Percentiles rank a stretch among this genome's conserved stretches.
Conservation (phyloP, 2,329 filamentous ascomycete genomes). For the Calcarisporium arbuscula region DNA sequence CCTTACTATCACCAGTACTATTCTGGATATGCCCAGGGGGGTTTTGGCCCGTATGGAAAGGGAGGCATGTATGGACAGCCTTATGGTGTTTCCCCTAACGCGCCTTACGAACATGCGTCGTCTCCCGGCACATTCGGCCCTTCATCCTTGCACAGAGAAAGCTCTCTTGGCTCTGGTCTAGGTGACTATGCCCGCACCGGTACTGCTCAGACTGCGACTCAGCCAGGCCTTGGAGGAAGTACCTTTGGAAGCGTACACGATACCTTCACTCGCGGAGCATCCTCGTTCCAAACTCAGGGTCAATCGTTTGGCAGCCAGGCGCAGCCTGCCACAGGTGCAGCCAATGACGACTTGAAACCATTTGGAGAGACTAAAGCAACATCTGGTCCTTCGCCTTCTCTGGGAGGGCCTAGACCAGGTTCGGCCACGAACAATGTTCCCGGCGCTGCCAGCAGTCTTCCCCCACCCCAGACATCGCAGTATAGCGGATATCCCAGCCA, state of each 20-base stretch:
- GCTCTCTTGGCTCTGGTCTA: constrained; percentile 42
- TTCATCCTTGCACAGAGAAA: constrained; percentile 47
- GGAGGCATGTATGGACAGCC: constrained; percentile 48
- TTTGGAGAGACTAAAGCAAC: constrained; percentile 50
- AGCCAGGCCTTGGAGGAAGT: constrained; percentile 43
- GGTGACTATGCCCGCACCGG: constrained; percentile 49
- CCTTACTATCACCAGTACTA: constrained; percentile 59
- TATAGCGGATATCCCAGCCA: constrained; percentile 53
- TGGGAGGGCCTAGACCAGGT: constrained; percentile 49
- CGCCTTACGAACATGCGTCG: constrained; percentile 49
- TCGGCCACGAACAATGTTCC: constrained; percentile 50
- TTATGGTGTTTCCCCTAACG: constrained; percentile 50
- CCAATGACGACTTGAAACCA: constrained; percentile 51
- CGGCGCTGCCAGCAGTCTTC: constrained; percentile 40
- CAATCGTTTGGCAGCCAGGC: constrained; percentile 47
- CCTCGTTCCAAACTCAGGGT: constrained; percentile 48
- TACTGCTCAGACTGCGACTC: constrained; percentile 42
- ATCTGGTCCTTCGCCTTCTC: constrained; percentile 50
- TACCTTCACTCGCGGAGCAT: constrained; percentile 45
- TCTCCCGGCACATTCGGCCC: constrained; percentile 51
- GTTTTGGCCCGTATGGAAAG: constrained; percentile 50
- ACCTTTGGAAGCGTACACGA: constrained; percentile 50
- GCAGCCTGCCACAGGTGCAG: constrained; percentile 36
- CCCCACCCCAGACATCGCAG: constrained; percentile 49
- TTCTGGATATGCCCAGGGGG: constrained; percentile 47